Base-by-base conservation (phyloP, 495 filamentous ascomycete species). In the Trichoderma virens region DNA sequence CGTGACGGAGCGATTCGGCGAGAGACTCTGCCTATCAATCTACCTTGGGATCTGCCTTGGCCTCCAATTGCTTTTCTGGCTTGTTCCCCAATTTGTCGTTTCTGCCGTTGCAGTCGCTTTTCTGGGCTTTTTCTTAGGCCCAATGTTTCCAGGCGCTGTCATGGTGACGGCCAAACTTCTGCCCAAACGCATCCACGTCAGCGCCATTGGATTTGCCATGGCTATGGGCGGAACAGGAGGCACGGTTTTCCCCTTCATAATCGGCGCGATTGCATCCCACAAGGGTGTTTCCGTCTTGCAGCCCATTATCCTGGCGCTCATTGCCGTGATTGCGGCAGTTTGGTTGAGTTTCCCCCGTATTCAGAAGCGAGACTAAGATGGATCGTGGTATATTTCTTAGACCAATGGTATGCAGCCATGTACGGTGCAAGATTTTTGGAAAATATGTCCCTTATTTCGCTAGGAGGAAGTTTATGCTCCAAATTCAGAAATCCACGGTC, bases 161-260 rank as follows among this genome's bases (percentile, higher is more conserved):
- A 85, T 93, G 13, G 87, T 86, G 25, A 83, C 88, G n/a, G 91
- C 90, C 0, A 94, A 92, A 72, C 80, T 95, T 2, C 80, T 96
- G 8, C 91, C 92, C 3, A 78, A 78, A 30, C 84, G 90, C 65
- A 78, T 92, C 18, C 92, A 96, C 70, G 90, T 96, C 38, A 85
- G 82, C 62, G 86, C 89, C 0, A 89, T 96, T 60, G 91, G 92
- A 0, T 95, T 95, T 67, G 89, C 88, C 2, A 87, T 88, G 4
- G 90, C 92, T 0, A 87, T 93, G 74, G 92, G 92, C 2, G 88
- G 90, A 0, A 83, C 82, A 8, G 92, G 92, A 0, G 91, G 90
- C 3, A 90, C 90, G 0, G 72, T 93, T 18, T 84, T 96, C 60
- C 92, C 92, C 0, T 96, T 96, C 71, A 88, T 84, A 0, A 88